Conservation (phyloP, 768 basidiomycete genomes). For the Lactarius pseudohatsudake region DNA sequence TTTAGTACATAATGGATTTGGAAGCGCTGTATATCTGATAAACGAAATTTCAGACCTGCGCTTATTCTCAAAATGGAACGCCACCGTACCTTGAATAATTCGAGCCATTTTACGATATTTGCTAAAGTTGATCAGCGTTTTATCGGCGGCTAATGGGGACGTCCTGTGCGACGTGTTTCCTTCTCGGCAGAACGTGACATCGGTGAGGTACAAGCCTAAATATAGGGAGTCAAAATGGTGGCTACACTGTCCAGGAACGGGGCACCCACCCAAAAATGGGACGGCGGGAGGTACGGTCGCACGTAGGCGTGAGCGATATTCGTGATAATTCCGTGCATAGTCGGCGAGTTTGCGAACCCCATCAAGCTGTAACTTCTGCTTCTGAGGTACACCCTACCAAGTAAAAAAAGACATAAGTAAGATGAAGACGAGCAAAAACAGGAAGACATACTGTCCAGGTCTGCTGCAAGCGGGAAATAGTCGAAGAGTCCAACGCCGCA, state of each 20-base stretch:
- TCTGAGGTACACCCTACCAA: slow-evolving; percentile 74
- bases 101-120: slow-evolving; percentile 90
- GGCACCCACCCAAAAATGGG: slow-evolving; percentile 80
- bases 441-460: slow-evolving; percentile 82
- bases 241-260: background rate
- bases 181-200: slow-evolving; percentile 93
- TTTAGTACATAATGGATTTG: slow-evolving; percentile 85
- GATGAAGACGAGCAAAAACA: background rate
- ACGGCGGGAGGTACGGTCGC: slow-evolving; percentile 91
- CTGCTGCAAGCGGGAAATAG: slow-evolving; percentile 86
- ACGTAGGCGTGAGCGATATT: slow-evolving; percentile 85
- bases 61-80: background rate
- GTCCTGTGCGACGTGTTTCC: slow-evolving; percentile 86
- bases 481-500: slow-evolving; percentile 93
- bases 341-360: slow-evolving; percentile 83
- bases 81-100: slow-evolving; percentile 69
- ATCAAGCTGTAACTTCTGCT: slow-evolving; percentile 79
- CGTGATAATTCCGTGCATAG: slow-evolving; percentile 84
- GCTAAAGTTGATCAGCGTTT: slow-evolving; percentile 92
- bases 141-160: slow-evolving; percentile 70
- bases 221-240: slow-evolving; percentile 20
- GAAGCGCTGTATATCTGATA: slow-evolving; percentile 85
- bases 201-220: slow-evolving; percentile 80
- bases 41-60: background rate
- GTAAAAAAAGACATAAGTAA: slow-evolving; percentile 11